These are phyloP conservation scores for Trametes hirsuta DNA, from an alignment of 1,284 basidiomycete species.

Conservation along the genomic window DNA sequence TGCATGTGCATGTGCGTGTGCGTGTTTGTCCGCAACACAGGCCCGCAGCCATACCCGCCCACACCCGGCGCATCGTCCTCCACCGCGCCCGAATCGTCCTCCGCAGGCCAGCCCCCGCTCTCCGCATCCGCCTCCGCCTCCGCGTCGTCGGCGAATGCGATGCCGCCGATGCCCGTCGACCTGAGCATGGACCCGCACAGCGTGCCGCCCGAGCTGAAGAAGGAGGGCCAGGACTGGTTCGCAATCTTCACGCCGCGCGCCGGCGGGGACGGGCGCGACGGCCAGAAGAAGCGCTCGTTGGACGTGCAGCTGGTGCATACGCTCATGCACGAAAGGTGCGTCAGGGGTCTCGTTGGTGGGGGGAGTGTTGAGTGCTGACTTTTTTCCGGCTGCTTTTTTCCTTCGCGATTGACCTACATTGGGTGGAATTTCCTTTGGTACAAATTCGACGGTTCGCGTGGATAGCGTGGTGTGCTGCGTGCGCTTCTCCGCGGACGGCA, in stretches of 20 bases:
- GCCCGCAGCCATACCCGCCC: slow-evolving; percentile 23
- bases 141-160: slow-evolving; percentile 7
- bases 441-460: neutral
- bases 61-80: slow-evolving; percentile 16
- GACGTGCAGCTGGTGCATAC: slow-evolving; percentile 93
- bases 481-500: slow-evolving; percentile 88
- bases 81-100: neutral
- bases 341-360: too few relatives aligned
- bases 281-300: slow-evolving; percentile 63
- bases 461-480: slow-evolving; percentile 89
- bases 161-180: slow-evolving; percentile 26
- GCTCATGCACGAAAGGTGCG: slow-evolving; percentile 89
- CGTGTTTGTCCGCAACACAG: neutral
- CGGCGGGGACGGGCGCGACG: slow-evolving; percentile 16
- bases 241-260: slow-evolving; percentile 87
- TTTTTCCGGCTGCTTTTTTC: neutral
- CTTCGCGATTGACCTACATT: neutral
- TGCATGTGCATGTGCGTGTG: neutral
- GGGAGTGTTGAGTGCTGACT: neutral
- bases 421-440: too few relatives aligned
- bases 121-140: slow-evolving; percentile 21
- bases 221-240: slow-evolving; percentile 94
- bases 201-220: slow-evolving; percentile 60
- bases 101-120: slow-evolving; percentile 9
- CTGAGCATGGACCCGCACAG: slow-evolving; percentile 45